Conservation (phyloP, 768 basidiomycete species). For the Mycena venus region DNA sequence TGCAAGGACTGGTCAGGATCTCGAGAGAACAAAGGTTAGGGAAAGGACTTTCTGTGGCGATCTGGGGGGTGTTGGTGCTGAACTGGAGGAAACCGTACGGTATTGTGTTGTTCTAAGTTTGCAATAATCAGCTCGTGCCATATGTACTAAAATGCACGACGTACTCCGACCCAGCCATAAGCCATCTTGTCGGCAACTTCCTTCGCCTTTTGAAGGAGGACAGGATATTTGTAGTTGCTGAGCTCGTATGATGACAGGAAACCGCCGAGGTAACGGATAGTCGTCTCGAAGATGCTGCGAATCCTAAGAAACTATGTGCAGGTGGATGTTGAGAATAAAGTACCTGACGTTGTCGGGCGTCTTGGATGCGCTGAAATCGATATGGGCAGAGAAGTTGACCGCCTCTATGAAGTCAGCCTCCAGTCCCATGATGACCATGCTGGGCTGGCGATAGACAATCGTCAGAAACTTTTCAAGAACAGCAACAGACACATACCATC, state of each 20-base stretch:
- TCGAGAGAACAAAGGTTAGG: neutral
- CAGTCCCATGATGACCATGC: slow-evolving; percentile 23
- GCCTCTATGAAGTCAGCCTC: slow-evolving; percentile 65
- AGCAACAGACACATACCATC: slow-evolving; percentile 7
- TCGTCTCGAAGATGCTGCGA: slow-evolving; percentile 87
- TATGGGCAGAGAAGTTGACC: slow-evolving; percentile 62
- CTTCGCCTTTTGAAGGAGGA: slow-evolving; percentile 72
- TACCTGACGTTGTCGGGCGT: slow-evolving; percentile 55
- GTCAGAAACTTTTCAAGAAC: neutral
- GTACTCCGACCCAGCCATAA: slow-evolving; percentile 65
- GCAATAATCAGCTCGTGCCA: neutral
- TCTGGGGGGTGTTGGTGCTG: slow-evolving; percentile 56
- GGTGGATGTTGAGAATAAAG: too few relatives aligned
- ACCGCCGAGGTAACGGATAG: slow-evolving; percentile 80
- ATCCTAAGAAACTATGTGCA: too few relatives aligned
- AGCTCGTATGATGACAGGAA: slow-evolving; percentile 79
- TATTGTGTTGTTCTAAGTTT: slow-evolving; percentile 52
- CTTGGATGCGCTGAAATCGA: slow-evolving; percentile 69
- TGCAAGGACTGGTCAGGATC: slow-evolving; percentile 34
- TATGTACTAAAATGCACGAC: neutral
- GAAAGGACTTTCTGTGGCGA: slow-evolving; percentile 42
- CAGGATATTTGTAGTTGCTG: slow-evolving; percentile 62
- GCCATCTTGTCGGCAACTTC: slow-evolving; percentile 74
- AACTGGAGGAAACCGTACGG: slow-evolving; percentile 61
- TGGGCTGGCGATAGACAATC: too few relatives aligned